Conservation (phyloP, 2,329 filamentous ascomycete genomes). For the Hypoxylon sp. region DNA sequence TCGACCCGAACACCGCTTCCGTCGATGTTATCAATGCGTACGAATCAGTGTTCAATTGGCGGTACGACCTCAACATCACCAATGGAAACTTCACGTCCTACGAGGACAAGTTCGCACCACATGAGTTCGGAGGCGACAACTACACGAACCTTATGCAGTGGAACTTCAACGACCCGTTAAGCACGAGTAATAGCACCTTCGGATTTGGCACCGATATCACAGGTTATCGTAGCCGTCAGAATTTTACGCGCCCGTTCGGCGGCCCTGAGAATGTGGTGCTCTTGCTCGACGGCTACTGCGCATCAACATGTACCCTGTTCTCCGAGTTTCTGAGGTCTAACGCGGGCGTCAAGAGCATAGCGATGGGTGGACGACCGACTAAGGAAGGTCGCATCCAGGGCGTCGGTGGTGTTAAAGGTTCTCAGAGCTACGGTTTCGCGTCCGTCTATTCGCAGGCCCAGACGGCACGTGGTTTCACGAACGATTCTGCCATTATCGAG, state of each 20-base stretch:
- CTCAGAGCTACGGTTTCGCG: conserved; percentile 57
- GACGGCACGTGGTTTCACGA: conserved; percentile 48
- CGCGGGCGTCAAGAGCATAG: conserved; percentile 68
- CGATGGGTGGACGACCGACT: conserved; percentile 64
- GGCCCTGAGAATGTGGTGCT: conserved; percentile 70
- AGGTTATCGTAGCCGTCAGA: conserved; percentile 64
- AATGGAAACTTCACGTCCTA: conserved; percentile 66
- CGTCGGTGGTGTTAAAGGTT: conserved; percentile 68
- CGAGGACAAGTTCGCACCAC: conserved; percentile 61
- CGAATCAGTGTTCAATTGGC: conserved; percentile 67
- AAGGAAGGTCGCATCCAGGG: conserved; percentile 66
- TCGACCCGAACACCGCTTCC: conserved; percentile 49
- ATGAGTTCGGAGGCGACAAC: conserved; percentile 63
- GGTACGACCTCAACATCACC: conserved; percentile 65
- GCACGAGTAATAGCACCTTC: conserved; percentile 59
- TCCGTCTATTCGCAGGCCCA: conserved; percentile 52
- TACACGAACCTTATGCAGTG: conserved; percentile 69
- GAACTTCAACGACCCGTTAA: conserved; percentile 63
- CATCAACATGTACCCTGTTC: conserved; percentile 71
- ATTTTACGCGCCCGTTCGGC: conserved; percentile 67
- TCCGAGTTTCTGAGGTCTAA: conserved; percentile 68
- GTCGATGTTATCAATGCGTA: conserved; percentile 59
- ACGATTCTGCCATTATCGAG: conserved; percentile 51
- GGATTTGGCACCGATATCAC: conserved; percentile 64
- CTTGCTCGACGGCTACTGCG: conserved; percentile 72